Evolutionary conservation across 2,329 filamentous ascomycete genomes (phyloP).

Genomic region (Sclerotinia nivalis): DNA sequence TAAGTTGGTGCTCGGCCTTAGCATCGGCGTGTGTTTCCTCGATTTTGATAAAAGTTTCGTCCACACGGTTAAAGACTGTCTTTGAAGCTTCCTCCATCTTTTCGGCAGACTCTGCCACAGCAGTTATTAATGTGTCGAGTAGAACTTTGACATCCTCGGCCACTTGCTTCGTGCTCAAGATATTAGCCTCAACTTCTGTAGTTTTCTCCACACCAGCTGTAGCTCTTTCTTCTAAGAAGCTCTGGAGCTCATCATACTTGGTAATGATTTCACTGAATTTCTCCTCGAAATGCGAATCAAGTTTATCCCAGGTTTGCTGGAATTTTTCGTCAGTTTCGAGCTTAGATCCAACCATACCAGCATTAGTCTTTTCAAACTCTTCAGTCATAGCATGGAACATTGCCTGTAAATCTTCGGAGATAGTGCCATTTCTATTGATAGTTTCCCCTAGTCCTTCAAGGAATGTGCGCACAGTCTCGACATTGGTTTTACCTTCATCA

Average conservation of each 20-base stretch:
- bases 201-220: constrained; percentile 74
- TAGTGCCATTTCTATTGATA: constrained; percentile 56
- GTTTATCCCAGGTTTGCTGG: constrained; percentile 55
- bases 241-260: constrained; percentile 87
- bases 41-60: constrained; percentile 72
- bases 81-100: constrained; percentile 86
- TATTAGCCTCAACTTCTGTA: constrained; percentile 69
- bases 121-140: constrained; percentile 79
- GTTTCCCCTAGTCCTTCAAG: constrained; percentile 67
- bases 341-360: constrained; percentile 76
- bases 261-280: constrained; percentile 74
- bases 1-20: constrained; percentile 79
- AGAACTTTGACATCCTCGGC: constrained; percentile 85
- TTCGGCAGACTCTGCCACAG: constrained; percentile 78
- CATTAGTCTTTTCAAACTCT: constrained; percentile 85
- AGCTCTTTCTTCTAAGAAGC: constrained; percentile 70
- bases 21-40: constrained; percentile 73
- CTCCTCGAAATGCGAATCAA: constrained; percentile 60
- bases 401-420: constrained; percentile 66
- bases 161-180: constrained; percentile 73
- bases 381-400: constrained; percentile 74
- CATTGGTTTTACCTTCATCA: constrained; percentile 68
- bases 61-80: constrained; percentile 80
- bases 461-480: constrained; percentile 72
- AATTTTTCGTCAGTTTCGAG: constrained; percentile 82